Evolutionary conservation across 1,284 basidiomycete species (phyloP).

Genomic region (Hypsizygus ulmarius): DNA sequence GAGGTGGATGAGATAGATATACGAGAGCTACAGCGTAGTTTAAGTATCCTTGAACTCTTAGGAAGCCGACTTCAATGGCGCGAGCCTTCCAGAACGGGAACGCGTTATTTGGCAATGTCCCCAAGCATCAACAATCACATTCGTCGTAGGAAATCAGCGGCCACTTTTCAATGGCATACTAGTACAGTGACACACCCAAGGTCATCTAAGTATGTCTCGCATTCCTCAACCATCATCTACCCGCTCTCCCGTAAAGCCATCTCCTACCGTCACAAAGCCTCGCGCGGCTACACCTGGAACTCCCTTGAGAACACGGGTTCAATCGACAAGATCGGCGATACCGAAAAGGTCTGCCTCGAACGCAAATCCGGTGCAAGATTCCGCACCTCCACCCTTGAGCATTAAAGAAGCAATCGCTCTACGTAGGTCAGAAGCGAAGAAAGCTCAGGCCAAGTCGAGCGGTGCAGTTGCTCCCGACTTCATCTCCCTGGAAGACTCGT

Average conservation of each 20-base stretch:
- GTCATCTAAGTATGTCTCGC: constrained; percentile 17
- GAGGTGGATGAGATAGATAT: too few species aligned
- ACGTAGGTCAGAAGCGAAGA: constrained; percentile 71
- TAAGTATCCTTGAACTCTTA: too few species aligned
- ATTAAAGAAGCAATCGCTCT: constrained; percentile 74
- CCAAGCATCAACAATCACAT: not conserved
- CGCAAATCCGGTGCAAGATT: constrained; percentile 11
- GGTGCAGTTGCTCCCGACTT: constrained; percentile 31
- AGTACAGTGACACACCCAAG: too few species aligned
- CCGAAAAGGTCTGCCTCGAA: constrained; percentile 30
- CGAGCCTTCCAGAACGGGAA: not conserved
- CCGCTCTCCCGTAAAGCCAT: constrained; percentile 14
- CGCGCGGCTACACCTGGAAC: constrained; percentile 22
- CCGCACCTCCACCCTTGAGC: constrained; percentile 39
- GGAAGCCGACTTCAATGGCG: too few species aligned
- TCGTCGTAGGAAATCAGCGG: not conserved
- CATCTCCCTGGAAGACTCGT: constrained; percentile 43
- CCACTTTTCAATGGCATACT: not conserved
- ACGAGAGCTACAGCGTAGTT: too few species aligned
- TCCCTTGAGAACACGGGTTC: constrained; percentile 29
- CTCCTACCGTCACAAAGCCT: constrained; percentile 14
- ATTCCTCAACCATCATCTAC: constrained; percentile 16
- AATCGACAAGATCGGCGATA: constrained; percentile 35
- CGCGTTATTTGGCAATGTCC: constrained; percentile 9
- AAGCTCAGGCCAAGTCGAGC: constrained; percentile 35